Base-by-base conservation (phyloP, 306 rosid species). In the Vachellia pachyceras region DNA sequence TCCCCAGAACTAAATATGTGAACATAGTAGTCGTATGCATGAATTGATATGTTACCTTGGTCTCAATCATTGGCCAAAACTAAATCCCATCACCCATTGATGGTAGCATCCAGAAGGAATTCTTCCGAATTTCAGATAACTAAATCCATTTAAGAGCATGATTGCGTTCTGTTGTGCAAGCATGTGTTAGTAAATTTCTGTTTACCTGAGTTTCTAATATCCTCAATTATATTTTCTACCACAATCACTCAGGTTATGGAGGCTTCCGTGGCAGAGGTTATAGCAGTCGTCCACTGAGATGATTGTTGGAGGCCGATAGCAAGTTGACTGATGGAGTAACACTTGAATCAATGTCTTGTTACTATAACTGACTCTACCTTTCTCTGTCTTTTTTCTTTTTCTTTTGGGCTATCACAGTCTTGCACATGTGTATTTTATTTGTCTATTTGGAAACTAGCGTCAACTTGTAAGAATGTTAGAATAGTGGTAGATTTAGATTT, bases 211-310 rank as follows among this genome's bases (percentile, higher is more conserved):
- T 68, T 65, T 46, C 66, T 79, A 58, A 72, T 72, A 36, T 20
- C 55, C 23, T 77, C 65, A 45, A 10, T 55, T 42, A 46, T 29
- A 35, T 25, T 49, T 29, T 61, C 50, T 17, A 8, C 57, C 17
- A 46, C 40, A 17, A 76, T 63, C 35, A 63, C 66, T 40, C 86
- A 92, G 92, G 95, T 79, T 85, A 78, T 60, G 89, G 94, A 41
- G 91, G 90, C 45, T 88, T 79, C 82, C 94, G 90, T 1, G 87
- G 91, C 11, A 85, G 87, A 86, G 88, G 92, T 52, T 84, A 81
- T 33, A 82, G 95, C 44, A 87, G 92, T 75, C 90, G 92, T 29
- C 45, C 90, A 0, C 85, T 95, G 94, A 91, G 89, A 84, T 92
- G 77, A 89, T 80, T n/a, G 69, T 35, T 52, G 79, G 25, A 55